Conservation (phyloP, 441 rosid genomes). For the Adansonia rubrostipa region DNA sequence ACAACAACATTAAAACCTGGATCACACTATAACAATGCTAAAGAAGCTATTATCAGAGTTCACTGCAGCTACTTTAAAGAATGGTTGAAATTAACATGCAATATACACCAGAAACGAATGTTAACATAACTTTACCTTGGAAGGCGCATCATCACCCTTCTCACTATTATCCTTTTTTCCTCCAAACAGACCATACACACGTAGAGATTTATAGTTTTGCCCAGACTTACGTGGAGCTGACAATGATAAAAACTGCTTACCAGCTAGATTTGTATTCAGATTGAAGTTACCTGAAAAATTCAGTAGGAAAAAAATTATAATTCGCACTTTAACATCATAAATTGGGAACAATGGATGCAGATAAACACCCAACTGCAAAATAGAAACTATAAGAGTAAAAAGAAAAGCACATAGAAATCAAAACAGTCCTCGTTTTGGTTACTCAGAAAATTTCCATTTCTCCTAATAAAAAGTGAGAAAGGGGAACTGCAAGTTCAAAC, state of each 20-base stretch:
- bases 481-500: neutral
- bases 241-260: slow-evolving; percentile 42
- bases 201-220: slow-evolving; percentile 41
- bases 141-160: slow-evolving; percentile 60
- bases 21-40: neutral
- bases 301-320: slow-evolving; percentile 15
- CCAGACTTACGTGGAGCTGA: slow-evolving; percentile 34
- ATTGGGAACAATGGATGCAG: neutral
- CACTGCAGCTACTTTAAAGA: neutral
- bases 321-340: neutral
- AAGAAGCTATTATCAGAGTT: neutral
- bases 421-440: neutral
- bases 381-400: neutral
- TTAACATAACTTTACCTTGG: slow-evolving; percentile 54
- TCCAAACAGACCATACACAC: slow-evolving; percentile 67
- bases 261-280: slow-evolving; percentile 41
- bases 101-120: slow-evolving; percentile 17
- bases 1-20: neutral
- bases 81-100: neutral
- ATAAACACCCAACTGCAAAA: neutral
- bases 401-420: neutral
- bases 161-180: slow-evolving; percentile 76
- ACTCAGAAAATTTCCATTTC: neutral
- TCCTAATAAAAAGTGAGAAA: neutral
- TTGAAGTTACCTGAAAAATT: slow-evolving; percentile 47